These are phyloP conservation scores for Colletotrichum sp. DNA, from an alignment of 2,329 filamentous ascomycete genomes.

Conservation along the genomic window DNA sequence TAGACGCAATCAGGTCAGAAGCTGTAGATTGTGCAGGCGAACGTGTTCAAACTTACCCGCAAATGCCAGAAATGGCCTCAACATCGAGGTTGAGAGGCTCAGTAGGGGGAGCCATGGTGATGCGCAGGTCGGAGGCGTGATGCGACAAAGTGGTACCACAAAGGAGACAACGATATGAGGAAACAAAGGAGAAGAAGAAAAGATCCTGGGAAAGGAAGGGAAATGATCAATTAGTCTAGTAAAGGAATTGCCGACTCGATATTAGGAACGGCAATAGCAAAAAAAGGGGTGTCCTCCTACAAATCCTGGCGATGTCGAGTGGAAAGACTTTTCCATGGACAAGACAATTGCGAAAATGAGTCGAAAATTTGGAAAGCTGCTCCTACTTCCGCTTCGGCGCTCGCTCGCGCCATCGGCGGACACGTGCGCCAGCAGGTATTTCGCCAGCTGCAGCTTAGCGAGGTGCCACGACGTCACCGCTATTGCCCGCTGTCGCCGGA, in stretches of 20 bases:
- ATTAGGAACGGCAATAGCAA: background rate
- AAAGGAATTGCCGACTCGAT: background rate
- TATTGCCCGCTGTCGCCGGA: background rate
- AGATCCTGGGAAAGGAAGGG: background rate
- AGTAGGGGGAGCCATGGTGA: slow-evolving; percentile 60
- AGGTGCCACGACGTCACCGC: slow-evolving; percentile 10
- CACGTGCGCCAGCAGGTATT: slow-evolving; percentile 16
- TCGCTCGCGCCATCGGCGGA: slow-evolving; percentile 6
- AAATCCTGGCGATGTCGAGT: background rate
- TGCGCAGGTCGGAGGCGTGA: slow-evolving; percentile 14
- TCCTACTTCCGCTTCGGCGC: background rate
- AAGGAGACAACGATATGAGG: background rate
- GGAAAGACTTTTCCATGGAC: slow-evolving; percentile 4
- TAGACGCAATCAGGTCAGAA: slow-evolving; percentile 35
- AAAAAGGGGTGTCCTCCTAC: background rate
- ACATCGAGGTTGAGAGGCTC: slow-evolving; percentile 76
- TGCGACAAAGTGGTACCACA: slow-evolving; percentile 3
- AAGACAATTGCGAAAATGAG: slow-evolving; percentile 7
- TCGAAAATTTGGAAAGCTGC: background rate
- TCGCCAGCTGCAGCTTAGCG: slow-evolving; percentile 8
- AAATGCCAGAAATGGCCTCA: slow-evolving; percentile 90
- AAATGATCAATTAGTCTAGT: background rate
- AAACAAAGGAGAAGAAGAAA: background rate
- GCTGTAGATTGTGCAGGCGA: background rate
- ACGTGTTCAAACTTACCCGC: slow-evolving; percentile 64